Evolutionary conservation across 108 stramenopile species (phyloP), one percentile per base, ranked within the genome.

Genomic region (Cyclotella baltica): DNA sequence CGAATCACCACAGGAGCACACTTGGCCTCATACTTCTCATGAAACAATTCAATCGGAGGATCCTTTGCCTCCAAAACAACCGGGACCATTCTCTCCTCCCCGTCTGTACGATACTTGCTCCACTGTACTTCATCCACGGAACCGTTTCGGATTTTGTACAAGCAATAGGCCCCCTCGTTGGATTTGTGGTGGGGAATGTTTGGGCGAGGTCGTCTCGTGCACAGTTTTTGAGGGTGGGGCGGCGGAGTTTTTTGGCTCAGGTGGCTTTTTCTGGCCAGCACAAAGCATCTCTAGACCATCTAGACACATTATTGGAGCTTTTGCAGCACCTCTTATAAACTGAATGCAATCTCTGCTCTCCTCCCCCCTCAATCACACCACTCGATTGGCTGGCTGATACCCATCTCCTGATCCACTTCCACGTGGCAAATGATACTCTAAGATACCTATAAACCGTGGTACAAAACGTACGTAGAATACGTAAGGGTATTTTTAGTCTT

Each of bases 201-300:
- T 81, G 53, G 72, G 70, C 59, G 71, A 91, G 74, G 1, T 89
- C 90, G 51, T 95, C 94, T 18, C 75, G 75, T 68, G 79, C 84
- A 92, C 94, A 95, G 62, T 95, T 77, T 62, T 88, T 85, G 56
- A 95, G 83, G 34, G 82, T 79, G n/a, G 94, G 90, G 1, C 94
- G 90, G 55, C 93, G 94, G 35, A 83, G 67, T 9, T 62, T 62
- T 48, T 83, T 81, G 16, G 92, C 92, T 25, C 75, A 63, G 35
- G 77, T 63, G 48, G 89, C 77, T 62, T 77, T 80, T 55, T 88
- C 73, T 77, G 77, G 57, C 92, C 92, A 93, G 23, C 55, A 53
- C 69, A 55, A 38, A 11, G 20, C 38, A 50, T 35, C 30, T 20
- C n/a, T n/a, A n/a, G n/a, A n/a, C n/a, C n/a, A n/a, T n/a, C n/a